Evolutionary conservation across 345 rosid genomes (phyloP).

Genomic region (Syzygium aromaticum): DNA sequence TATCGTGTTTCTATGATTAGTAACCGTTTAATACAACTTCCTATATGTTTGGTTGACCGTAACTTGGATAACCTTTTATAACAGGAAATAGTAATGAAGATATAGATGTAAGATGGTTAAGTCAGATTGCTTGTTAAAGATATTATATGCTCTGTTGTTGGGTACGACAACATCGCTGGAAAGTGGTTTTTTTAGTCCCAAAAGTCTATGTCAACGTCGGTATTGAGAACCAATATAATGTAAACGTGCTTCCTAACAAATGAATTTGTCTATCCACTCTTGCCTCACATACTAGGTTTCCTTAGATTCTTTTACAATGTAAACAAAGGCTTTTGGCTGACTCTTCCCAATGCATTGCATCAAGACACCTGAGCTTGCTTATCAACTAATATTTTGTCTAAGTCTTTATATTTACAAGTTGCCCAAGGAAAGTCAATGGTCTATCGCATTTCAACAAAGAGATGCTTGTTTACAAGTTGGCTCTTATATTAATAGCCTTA

Average conservation of each 20-base stretch:
- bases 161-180: neutral
- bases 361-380: neutral
- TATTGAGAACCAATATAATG: neutral
- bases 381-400: neutral
- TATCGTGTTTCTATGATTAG: too few relatives aligned
- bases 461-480: neutral
- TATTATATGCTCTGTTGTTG: neutral
- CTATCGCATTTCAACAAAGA: neutral
- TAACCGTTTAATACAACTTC: too few relatives aligned
- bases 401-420: too few relatives aligned
- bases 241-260: neutral
- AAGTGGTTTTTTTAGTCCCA: neutral
- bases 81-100: neutral
- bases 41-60: too few relatives aligned
- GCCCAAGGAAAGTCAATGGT: neutral
- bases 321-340: neutral
- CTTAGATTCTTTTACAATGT: too few relatives aligned
- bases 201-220: neutral
- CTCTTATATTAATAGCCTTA: neutral
- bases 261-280: too few relatives aligned
- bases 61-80: too few relatives aligned
- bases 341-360: neutral
- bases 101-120: neutral
- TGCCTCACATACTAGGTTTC: too few relatives aligned
- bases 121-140: neutral